Evolutionary conservation across 2,329 filamentous ascomycete genomes (phyloP).

Genomic region (Fusarium metavorans): DNA sequence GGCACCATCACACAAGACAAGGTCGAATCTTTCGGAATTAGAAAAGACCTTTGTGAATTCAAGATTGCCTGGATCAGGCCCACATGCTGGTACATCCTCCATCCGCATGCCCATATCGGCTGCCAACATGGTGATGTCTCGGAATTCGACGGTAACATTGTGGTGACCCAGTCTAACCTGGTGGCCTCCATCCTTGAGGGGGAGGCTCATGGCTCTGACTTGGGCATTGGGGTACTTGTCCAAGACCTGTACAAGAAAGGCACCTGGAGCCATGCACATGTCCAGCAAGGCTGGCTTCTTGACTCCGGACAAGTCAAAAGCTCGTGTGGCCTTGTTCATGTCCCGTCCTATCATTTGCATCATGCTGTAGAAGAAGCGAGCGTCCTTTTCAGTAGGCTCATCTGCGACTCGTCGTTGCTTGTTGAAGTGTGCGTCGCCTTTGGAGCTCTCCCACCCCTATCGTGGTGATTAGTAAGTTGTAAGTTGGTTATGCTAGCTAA

Average conservation of each 20-base stretch:
- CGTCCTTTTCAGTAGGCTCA: slow-evolving; percentile 36
- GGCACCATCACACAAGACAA: slow-evolving; percentile 62
- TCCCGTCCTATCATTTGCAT: slow-evolving; percentile 59
- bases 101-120: slow-evolving; percentile 54
- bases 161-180: slow-evolving; percentile 45
- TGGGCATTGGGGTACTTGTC: slow-evolving; percentile 49
- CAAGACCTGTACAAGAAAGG: slow-evolving; percentile 57
- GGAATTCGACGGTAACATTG: slow-evolving; percentile 23
- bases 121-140: slow-evolving; percentile 66
- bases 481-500: neutral
- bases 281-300: slow-evolving; percentile 57
- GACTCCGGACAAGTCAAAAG: slow-evolving; percentile 43
- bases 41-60: neutral
- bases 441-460: slow-evolving; percentile 59
- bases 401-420: slow-evolving; percentile 55
- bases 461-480: neutral
- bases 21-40: slow-evolving; percentile 48
- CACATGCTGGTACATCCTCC: slow-evolving; percentile 43
- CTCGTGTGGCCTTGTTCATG: slow-evolving; percentile 51
- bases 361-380: slow-evolving; percentile 52
- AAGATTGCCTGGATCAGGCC: slow-evolving; percentile 44
- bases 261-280: slow-evolving; percentile 68
- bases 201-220: slow-evolving; percentile 56
- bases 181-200: slow-evolving; percentile 55
- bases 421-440: slow-evolving; percentile 58